These are phyloP conservation scores for Tolypocladium guangdongense DNA, from an alignment of 2,329 filamentous ascomycete species.

Conservation along the genomic window DNA sequence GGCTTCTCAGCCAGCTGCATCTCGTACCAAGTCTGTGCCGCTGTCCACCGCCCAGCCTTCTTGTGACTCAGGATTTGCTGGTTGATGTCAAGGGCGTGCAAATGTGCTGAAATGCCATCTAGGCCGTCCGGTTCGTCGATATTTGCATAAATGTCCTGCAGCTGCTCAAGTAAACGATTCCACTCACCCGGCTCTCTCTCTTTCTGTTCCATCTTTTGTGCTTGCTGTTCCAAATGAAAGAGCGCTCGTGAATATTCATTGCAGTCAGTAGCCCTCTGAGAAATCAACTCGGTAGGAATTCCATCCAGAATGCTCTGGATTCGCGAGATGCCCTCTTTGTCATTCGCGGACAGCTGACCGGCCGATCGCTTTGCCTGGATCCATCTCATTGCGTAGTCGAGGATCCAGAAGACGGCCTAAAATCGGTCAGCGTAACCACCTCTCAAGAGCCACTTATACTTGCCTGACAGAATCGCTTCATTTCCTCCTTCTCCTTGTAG, in stretches of 20 bases:
- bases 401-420: constrained; percentile 74
- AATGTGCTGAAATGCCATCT: constrained; percentile 81
- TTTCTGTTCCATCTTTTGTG: constrained; percentile 39
- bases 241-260: constrained; percentile 85
- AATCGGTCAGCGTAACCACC: background rate
- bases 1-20: constrained; percentile 74
- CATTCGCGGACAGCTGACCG: constrained; percentile 18
- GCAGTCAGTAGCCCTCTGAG: constrained; percentile 81
- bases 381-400: constrained; percentile 91
- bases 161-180: constrained; percentile 59
- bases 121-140: constrained; percentile 97
- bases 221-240: constrained; percentile 91
- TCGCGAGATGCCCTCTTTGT: constrained; percentile 37
- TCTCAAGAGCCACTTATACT: constrained; percentile 13
- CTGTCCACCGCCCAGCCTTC: constrained; percentile 87
- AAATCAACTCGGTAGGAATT: constrained; percentile 65
- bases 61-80: constrained; percentile 89
- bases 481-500: constrained; percentile 58
- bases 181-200: constrained; percentile 38
- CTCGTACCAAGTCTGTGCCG: constrained; percentile 96
- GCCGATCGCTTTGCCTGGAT: constrained; percentile 56
- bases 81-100: constrained; percentile 79
- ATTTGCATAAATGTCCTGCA: constrained; percentile 91
- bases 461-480: constrained; percentile 81
- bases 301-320: constrained; percentile 42